Conservation (phyloP, 208 protist species). For the Wallacemonas rigidus region DNA sequence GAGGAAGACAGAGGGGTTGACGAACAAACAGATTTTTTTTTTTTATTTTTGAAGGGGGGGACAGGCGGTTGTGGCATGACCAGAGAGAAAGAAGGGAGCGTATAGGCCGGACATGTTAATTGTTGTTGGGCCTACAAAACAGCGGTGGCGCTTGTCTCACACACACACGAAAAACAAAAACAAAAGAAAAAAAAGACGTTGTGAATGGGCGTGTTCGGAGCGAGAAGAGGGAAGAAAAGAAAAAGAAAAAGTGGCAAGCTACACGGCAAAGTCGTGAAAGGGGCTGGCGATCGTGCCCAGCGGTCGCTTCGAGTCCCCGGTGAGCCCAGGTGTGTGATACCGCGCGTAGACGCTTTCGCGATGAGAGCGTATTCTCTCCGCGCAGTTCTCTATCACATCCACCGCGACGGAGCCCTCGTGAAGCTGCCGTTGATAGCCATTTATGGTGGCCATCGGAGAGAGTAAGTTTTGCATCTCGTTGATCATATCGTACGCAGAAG, state of each 20-base stretch:
- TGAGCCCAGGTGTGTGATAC: neutral
- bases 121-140: no score
- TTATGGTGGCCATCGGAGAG: constrained; percentile 3
- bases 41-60: no score
- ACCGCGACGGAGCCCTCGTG: constrained; percentile 16
- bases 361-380: neutral
- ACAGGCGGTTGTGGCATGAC: no score
- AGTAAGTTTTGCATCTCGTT: constrained; percentile 16
- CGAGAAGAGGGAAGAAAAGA: constrained; percentile 1
- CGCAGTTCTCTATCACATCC: constrained; percentile 1
- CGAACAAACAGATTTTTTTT: no score
- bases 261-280: constrained; percentile 15
- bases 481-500: constrained; percentile 14
- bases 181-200: constrained; percentile 13
- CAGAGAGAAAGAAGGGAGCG: no score
- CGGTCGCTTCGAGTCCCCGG: neutral
- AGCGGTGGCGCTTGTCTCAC: no score
- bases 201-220: no score
- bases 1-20: no score
- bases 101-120: no score
- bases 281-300: constrained; percentile 13
- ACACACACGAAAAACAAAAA: constrained; percentile 18
- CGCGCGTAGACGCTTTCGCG: neutral
- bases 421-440: constrained; percentile 12
- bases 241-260: constrained; percentile 20